phyloP scores from a whole-genome alignment of 2,329 filamentous ascomycete species.

The Plenodomus biglobosus region DNA sequence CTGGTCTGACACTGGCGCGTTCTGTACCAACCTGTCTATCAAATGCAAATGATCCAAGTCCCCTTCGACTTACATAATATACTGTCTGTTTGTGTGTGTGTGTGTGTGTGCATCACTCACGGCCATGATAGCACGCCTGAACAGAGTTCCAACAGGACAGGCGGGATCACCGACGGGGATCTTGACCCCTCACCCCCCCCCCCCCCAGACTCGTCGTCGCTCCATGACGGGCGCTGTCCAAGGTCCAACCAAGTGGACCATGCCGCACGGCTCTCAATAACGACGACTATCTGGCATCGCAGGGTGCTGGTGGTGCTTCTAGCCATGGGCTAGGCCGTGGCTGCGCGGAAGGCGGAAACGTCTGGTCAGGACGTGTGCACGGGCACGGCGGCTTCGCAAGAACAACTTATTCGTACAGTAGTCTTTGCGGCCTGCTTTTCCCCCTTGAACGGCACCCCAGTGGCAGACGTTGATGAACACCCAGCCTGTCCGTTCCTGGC shows the following conservation, averaged over 20 bases:
- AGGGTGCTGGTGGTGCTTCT: conserved; percentile 22
- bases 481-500: conserved; percentile 32
- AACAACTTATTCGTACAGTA: conserved; percentile 16
- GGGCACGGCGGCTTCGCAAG: conserved; percentile 21
- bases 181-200: too few species aligned
- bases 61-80: conserved; percentile 16
- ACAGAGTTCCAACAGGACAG: conserved; percentile 21
- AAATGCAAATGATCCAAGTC: conserved; percentile 29
- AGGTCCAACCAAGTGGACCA: too few species aligned
- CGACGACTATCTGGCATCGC: conserved; percentile 19
- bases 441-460: conserved; percentile 30
- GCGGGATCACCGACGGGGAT: conserved; percentile 38
- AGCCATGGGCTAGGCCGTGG: conserved; percentile 23
- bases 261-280: conserved; percentile 17
- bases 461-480: conserved; percentile 34
- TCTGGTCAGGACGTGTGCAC: conserved; percentile 27
- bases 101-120: conserved; percentile 10
- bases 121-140: conserved; percentile 19
- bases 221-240: too few species aligned
- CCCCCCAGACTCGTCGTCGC: too few species aligned
- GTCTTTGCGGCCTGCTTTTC: conserved; percentile 28
- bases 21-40: too few species aligned
- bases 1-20: too few species aligned
- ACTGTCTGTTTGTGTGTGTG: too few species aligned
- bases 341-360: conserved; percentile 40